These are phyloP conservation scores for Magnusiomyces tetraspermus DNA, from an alignment of 1,139 yeast genomes.

Conservation along the genomic window DNA sequence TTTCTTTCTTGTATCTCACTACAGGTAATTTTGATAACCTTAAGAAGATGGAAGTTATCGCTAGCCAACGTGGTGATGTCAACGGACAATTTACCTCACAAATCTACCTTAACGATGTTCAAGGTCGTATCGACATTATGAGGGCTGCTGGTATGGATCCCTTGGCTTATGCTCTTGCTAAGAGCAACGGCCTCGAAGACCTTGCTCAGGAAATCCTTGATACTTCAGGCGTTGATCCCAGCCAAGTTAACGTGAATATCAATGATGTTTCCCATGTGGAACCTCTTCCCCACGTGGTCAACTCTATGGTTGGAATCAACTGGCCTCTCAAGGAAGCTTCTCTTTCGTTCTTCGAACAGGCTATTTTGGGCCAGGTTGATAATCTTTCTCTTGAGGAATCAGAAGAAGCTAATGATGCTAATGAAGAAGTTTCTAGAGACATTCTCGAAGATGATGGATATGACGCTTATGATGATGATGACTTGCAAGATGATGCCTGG, in stretches of 20 bases:
- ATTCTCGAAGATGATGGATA: conserved; percentile 21
- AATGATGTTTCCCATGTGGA: conserved; percentile 29
- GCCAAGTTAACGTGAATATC: conserved; percentile 50
- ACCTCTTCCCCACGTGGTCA: conserved; percentile 40
- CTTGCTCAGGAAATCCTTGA: conserved; percentile 62
- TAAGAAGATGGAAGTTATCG: conserved; percentile 77
- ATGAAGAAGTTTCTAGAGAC: conserved; percentile 16
- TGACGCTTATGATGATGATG: conserved; percentile 31
- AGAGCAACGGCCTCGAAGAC: conserved; percentile 70
- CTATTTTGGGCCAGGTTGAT: conserved; percentile 70
- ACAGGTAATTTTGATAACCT: conserved; percentile 74
- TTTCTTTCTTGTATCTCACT: conserved; percentile 75
- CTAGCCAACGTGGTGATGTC: conserved; percentile 78
- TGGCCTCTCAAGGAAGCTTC: conserved; percentile 81
- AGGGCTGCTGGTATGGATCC: conserved; percentile 75
- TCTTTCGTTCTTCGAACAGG: conserved; percentile 75
- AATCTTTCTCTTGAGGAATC: conserved; percentile 45
- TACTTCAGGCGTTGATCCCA: conserved; percentile 51
- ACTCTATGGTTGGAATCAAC: conserved; percentile 41
- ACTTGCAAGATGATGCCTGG: conserved; percentile 20
- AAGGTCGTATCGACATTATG: conserved; percentile 66
- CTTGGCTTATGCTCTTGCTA: conserved; percentile 88
- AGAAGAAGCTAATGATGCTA: conserved; percentile 17
- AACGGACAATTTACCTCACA: conserved; percentile 78
- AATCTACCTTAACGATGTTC: conserved; percentile 63